Conservation (phyloP, 2,329 filamentous ascomycete species). For the Neonectria punicea region DNA sequence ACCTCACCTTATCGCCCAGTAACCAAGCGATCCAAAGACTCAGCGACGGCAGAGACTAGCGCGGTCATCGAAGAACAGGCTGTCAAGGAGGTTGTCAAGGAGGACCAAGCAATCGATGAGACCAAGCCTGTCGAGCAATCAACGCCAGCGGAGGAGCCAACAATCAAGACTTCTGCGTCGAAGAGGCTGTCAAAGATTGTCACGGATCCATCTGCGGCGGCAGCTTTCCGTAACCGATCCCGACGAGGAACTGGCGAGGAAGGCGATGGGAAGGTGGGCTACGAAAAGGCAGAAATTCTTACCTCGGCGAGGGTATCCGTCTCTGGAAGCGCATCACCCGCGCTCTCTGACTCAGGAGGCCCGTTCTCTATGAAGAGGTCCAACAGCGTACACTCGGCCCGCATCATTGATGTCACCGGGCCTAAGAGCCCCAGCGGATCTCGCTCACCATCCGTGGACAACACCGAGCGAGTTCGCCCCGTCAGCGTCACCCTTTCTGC, state of each 20-base stretch:
- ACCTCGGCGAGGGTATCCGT: conserved; percentile 68
- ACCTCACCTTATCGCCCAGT: conserved; percentile 37
- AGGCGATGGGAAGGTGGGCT: conserved; percentile 57
- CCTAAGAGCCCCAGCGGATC: conserved; percentile 63
- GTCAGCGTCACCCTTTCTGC: conserved; percentile 49
- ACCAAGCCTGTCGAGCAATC: conserved; percentile 19
- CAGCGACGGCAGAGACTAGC: not conserved
- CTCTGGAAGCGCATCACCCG: conserved; percentile 61
- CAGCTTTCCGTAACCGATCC: conserved; percentile 26
- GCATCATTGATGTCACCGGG: conserved; percentile 66
- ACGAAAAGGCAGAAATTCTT: conserved; percentile 69
- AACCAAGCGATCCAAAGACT: conserved; percentile 27
- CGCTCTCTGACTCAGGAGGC: conserved; percentile 58
- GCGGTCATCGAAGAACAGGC: conserved; percentile 16
- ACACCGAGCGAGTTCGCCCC: conserved; percentile 54
- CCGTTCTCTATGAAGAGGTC: conserved; percentile 51
- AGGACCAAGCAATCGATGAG: conserved; percentile 11
- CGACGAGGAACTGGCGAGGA: conserved; percentile 46
- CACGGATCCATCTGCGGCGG: conserved; percentile 23
- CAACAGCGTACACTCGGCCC: conserved; percentile 64
- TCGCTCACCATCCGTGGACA: conserved; percentile 60
- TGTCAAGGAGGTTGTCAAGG: conserved; percentile 19
- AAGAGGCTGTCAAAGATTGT: conserved; percentile 41
- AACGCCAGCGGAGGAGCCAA: conserved; percentile 13
- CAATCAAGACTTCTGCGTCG: conserved; percentile 21